Conservation (phyloP, 805 yeast species). For the Sugiyamaella smithiae region DNA sequence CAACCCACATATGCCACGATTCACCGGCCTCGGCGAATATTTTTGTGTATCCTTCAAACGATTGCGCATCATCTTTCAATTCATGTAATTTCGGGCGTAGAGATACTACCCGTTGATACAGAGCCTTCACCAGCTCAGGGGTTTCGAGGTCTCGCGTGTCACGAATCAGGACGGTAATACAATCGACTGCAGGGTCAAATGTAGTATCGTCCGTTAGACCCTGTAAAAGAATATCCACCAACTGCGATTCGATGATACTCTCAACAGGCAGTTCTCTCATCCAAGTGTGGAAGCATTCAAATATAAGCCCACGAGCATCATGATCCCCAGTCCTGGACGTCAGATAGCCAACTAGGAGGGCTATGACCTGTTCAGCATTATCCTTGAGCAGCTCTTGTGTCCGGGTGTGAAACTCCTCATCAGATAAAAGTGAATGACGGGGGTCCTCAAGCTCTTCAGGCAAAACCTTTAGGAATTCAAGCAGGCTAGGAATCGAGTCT, state of each 20-base stretch:
- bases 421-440: constrained; percentile 72
- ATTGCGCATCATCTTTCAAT: constrained; percentile 53
- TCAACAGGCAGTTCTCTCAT: constrained; percentile 78
- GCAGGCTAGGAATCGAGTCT: constrained; percentile 45
- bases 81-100: constrained; percentile 46
- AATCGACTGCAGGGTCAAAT: constrained; percentile 83
- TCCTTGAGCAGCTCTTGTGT: constrained; percentile 59
- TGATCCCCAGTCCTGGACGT: constrained; percentile 30
- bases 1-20: constrained; percentile 87
- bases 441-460: constrained; percentile 89
- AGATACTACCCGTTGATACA: constrained; percentile 65
- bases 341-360: constrained; percentile 52
- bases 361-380: constrained; percentile 67
- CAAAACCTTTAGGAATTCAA: constrained; percentile 79
- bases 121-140: constrained; percentile 55
- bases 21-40: constrained; percentile 91
- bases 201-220: constrained; percentile 56
- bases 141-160: constrained; percentile 72
- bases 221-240: constrained; percentile 66
- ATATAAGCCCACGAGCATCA: constrained; percentile 44
- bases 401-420: constrained; percentile 71
- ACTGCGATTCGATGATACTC: constrained; percentile 59
- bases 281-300: constrained; percentile 88
- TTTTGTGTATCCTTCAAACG: constrained; percentile 66
- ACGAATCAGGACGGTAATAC: constrained; percentile 72